These are phyloP conservation scores for Infundibulicybe gibba DNA, from an alignment of 768 basidiomycete genomes.

Conservation along the genomic window DNA sequence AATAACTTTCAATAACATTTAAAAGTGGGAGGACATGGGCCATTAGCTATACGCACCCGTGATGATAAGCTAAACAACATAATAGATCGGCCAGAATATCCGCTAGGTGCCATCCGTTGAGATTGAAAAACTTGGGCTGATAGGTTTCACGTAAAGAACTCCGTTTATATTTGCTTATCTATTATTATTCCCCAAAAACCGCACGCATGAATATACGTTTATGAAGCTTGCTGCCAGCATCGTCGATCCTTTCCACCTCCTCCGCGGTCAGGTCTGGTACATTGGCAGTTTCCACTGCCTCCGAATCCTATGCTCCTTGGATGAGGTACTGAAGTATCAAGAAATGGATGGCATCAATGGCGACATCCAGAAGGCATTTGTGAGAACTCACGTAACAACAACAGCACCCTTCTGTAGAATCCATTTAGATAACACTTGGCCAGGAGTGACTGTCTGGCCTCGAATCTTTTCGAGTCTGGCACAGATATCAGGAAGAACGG, in stretches of 20 bases:
- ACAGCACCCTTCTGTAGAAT: conserved; percentile 57
- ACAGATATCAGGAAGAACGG: conserved; percentile 47
- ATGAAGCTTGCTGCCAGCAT: conserved; percentile 45
- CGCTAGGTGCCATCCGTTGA: too few relatives aligned
- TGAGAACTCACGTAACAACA: conserved; percentile 54
- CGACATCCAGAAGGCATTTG: background rate
- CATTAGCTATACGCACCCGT: too few relatives aligned
- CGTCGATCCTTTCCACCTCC: conserved; percentile 60
- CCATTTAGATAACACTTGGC: conserved; percentile 72
- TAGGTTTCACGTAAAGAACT: too few relatives aligned
- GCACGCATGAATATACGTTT: conserved; percentile 38
- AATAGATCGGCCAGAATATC: too few relatives aligned
- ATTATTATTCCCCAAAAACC: conserved; percentile 27
- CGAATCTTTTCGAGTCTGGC: conserved; percentile 41
- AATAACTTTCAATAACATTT: too few relatives aligned
- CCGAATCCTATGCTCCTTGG: conserved; percentile 45
- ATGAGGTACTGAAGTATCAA: conserved; percentile 33
- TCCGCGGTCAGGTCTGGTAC: conserved; percentile 52
- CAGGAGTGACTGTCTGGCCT: conserved; percentile 41
- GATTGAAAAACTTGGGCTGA: too few relatives aligned
- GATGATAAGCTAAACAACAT: too few relatives aligned
- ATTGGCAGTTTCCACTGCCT: conserved; percentile 33
- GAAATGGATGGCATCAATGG: background rate
- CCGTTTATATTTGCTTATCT: background rate
- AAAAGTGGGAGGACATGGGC: too few relatives aligned